Evolutionary conservation across 495 filamentous ascomycete genomes (phyloP).

Genomic region (Aspergillus mulundensis): DNA sequence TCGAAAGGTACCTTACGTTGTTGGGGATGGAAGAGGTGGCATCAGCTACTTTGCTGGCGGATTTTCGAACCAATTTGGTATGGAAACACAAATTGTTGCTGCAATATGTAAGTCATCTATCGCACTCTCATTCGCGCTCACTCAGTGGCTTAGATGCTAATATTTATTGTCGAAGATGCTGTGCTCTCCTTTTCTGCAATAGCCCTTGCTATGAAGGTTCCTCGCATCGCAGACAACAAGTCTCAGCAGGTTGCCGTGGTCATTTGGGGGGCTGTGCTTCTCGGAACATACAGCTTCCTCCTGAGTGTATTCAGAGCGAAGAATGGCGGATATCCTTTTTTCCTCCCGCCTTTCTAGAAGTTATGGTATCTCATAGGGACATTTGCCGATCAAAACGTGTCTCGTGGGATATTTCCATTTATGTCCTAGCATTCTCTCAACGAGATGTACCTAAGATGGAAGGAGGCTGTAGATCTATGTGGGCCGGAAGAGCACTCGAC

Average conservation of each 20-base stretch:
- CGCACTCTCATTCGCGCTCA: not conserved
- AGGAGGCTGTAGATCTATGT: too few species aligned
- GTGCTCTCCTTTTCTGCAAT: conserved; percentile 90
- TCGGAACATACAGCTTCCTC: conserved; percentile 87
- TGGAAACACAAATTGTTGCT: conserved; percentile 95
- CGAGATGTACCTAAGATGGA: too few species aligned
- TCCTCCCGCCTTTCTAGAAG: conserved; percentile 77
- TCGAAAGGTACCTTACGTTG: conserved; percentile 91
- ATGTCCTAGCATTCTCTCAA: not conserved
- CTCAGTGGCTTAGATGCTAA: conserved; percentile 3
- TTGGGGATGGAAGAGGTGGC: conserved; percentile 78
- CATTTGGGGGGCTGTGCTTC: conserved; percentile 73
- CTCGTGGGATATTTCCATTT: not conserved
- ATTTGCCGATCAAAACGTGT: not conserved
- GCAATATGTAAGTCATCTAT: conserved; percentile 77
- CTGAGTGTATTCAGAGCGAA: conserved; percentile 91
- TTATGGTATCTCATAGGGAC: not conserved
- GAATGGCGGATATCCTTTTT: conserved; percentile 94
- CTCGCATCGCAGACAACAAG: conserved; percentile 72
- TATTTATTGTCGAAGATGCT: conserved; percentile 59
- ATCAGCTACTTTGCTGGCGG: conserved; percentile 89
- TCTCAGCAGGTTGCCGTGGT: conserved; percentile 78
- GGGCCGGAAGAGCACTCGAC: too few species aligned
- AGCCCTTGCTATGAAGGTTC: conserved; percentile 83
- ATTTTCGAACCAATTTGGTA: conserved; percentile 91